A percentile compares a stretch with the other conserved stretches of the same genome.
Conservation (phyloP, 306 rosid genomes). For the Pachyrhizus erosus region DNA sequence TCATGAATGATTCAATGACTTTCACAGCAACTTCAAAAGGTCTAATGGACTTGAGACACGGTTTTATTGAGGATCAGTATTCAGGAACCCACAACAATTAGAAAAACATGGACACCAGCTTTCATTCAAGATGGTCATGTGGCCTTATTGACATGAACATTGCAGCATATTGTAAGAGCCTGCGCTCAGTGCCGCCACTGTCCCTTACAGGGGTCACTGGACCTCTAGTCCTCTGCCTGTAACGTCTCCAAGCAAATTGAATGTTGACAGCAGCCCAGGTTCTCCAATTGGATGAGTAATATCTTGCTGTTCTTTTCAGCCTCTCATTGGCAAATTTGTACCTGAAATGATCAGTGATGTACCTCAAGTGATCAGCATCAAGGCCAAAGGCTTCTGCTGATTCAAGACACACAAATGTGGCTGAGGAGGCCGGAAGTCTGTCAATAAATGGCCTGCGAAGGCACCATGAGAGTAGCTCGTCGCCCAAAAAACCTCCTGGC, state of each 20-base stretch:
- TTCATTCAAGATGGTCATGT: conserved; percentile 90
- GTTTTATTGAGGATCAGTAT: conserved; percentile 32
- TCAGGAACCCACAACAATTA: not conserved
- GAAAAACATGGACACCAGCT: conserved; percentile 12
- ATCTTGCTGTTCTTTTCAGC: conserved; percentile 89
- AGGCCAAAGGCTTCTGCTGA: conserved; percentile 87
- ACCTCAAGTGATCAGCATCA: conserved; percentile 67
- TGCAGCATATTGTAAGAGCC: conserved; percentile 92
- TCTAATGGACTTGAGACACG: not conserved
- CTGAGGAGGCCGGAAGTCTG: conserved; percentile 88
- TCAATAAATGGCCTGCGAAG: conserved; percentile 87
- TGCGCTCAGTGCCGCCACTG: conserved; percentile 60
- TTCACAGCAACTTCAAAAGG: conserved; percentile 4
- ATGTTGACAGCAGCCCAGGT: conserved; percentile 98
- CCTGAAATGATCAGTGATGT: conserved; percentile 92
- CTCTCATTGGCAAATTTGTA: conserved; percentile 94
- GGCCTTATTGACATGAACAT: conserved; percentile 97
- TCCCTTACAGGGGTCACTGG: conserved; percentile 71
- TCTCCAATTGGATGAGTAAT: conserved; percentile 97
- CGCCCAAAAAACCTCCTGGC: conserved; percentile 90
- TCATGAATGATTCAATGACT: conserved; percentile 18
- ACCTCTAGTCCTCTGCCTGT: conserved; percentile 87
- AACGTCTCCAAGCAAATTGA: conserved; percentile 83
- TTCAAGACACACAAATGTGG: conserved; percentile 79
- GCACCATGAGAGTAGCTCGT: conserved; percentile 94